These are phyloP conservation scores for Nepenthes alata DNA, from an alignment of 179 eudicot species.

Conservation along the genomic window DNA sequence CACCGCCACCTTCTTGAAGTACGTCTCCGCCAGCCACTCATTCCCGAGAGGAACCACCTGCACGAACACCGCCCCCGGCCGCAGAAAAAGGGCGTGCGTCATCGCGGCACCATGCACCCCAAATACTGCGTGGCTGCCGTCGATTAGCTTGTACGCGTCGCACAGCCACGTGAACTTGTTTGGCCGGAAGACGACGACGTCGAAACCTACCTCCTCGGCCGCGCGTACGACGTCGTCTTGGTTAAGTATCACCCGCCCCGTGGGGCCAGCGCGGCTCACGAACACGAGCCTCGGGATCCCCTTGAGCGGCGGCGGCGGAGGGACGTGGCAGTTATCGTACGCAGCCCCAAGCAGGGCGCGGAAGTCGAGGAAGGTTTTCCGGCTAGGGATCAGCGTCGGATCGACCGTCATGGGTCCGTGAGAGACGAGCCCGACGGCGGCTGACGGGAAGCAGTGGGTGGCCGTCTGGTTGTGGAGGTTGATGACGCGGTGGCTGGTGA, in stretches of 20 bases:
- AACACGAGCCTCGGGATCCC: constrained; percentile 41
- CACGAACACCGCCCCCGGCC: constrained; percentile 30
- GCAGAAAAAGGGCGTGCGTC: constrained; percentile 44
- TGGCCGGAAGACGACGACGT: constrained; percentile 39
- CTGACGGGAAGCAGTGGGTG: constrained; percentile 58
- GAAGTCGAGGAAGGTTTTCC: constrained; percentile 30
- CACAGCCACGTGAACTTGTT: constrained; percentile 25
- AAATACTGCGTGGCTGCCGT: constrained; percentile 37
- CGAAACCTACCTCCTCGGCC: constrained; percentile 44
- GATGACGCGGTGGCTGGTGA: constrained; percentile 34
- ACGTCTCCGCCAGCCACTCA: constrained; percentile 41
- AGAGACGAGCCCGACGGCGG: constrained; percentile 39
- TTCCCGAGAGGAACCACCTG: constrained; percentile 48
- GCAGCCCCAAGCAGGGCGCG: constrained; percentile 32
- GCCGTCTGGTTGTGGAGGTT: constrained; percentile 40
- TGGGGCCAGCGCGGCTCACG: constrained; percentile 22
- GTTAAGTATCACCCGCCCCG: constrained; percentile 44
- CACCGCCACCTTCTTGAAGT: constrained; percentile 28
- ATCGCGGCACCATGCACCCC: constrained; percentile 59
- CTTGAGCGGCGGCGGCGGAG: constrained; percentile 21
- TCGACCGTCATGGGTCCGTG: constrained; percentile 38
- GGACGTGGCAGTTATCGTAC: constrained; percentile 15
- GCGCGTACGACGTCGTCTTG: constrained; percentile 23
- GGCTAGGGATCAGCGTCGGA: constrained; percentile 20
- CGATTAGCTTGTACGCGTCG: constrained; percentile 31